Conservation (phyloP, 192 early-diverging fungal species). For the Gryganskiella cystojenkinii region DNA sequence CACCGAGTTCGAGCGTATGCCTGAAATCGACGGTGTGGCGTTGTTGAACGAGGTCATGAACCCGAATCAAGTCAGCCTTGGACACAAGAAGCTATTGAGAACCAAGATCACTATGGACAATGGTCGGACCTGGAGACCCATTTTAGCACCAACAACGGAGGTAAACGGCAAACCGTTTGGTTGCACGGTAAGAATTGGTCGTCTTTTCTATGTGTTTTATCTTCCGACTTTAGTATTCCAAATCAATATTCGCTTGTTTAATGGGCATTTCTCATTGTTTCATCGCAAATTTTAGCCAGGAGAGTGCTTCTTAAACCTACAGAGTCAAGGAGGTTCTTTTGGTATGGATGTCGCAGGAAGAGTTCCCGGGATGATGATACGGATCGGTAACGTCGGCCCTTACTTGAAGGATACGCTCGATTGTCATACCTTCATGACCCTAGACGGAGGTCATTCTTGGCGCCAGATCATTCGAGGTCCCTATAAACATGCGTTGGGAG, state of each 20-base stretch:
- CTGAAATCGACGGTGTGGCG: conserved; percentile 83
- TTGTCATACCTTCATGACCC: conserved; percentile 82
- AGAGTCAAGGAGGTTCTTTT: conserved; percentile 88
- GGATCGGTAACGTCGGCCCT: conserved; percentile 89
- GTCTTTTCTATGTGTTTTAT: too few relatives aligned
- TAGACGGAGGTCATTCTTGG: conserved; percentile 88
- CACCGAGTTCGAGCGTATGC: conserved; percentile 90
- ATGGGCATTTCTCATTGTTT: conserved; percentile 1
- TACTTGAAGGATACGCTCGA: conserved; percentile 69
- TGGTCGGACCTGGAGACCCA: conserved; percentile 49
- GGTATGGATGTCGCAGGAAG: conserved; percentile 71
- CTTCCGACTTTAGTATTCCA: too few relatives aligned
- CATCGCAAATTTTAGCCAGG: conserved; percentile 7
- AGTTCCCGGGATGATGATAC: conserved; percentile 86
- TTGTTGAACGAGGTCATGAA: conserved; percentile 82
- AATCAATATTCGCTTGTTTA: too few relatives aligned
- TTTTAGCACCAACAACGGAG: conserved; percentile 53
- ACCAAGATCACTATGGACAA: conserved; percentile 81
- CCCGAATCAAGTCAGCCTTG: conserved; percentile 57
- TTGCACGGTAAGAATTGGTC: conserved; percentile 44
- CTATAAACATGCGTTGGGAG: conserved; percentile 89
- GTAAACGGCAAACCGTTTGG: conserved; percentile 40
- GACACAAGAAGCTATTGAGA: conserved; percentile 65
- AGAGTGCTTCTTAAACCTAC: conserved; percentile 78
- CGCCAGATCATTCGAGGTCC: conserved; percentile 78